These are phyloP conservation scores for Sugiyamaella floridensis DNA, from an alignment of 805 yeast species.

Conservation along the genomic window DNA sequence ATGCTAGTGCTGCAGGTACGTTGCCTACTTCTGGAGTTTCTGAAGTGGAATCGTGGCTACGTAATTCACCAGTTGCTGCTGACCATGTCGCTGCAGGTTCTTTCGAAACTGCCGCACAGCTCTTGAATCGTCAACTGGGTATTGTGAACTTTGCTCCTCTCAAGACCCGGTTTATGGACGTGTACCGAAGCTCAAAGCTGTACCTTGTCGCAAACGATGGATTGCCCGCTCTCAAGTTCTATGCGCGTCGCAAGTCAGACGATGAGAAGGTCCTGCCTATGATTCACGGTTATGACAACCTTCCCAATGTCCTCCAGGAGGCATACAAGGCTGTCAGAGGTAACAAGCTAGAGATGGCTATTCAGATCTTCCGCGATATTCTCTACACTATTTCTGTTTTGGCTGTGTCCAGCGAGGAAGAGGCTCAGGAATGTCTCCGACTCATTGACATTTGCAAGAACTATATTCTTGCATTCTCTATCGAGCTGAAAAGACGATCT, in stretches of 20 bases:
- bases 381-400: conserved; percentile 68
- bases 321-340: conserved; percentile 81
- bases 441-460: conserved; percentile 72
- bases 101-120: conserved; percentile 90
- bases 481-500: conserved; percentile 82
- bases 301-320: conserved; percentile 54
- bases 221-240: conserved; percentile 61
- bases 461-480: conserved; percentile 85
- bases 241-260: conserved; percentile 51
- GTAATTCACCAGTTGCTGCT: conserved; percentile 84
- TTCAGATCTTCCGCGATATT: conserved; percentile 68
- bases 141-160: conserved; percentile 82
- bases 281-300: conserved; percentile 63
- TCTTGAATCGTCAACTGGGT: conserved; percentile 85
- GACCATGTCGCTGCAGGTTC: conserved; percentile 94
- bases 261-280: conserved; percentile 55
- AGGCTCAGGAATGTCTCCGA: conserved; percentile 68
- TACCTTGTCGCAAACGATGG: conserved; percentile 69
- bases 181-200: conserved; percentile 73
- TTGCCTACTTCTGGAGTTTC: conserved; percentile 38
- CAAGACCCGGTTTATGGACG: conserved; percentile 72
- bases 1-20: conserved; percentile 23
- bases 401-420: conserved; percentile 65
- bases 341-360: conserved; percentile 77
- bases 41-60: conserved; percentile 75